phyloP scores from a whole-genome alignment of 768 basidiomycete species.

The Coprinopsis marcescibilis region DNA sequence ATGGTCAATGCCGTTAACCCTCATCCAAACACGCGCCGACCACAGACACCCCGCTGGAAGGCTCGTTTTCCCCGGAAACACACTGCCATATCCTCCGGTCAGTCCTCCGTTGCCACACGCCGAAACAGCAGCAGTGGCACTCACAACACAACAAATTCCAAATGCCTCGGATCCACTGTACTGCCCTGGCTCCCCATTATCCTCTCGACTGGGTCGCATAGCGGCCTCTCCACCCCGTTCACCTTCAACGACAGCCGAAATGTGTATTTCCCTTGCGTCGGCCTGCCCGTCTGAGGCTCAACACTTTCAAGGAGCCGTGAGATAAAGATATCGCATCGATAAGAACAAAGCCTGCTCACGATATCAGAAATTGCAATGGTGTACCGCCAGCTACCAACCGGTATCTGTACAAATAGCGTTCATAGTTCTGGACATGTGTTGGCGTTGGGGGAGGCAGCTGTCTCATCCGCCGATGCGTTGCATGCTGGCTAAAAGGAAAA shows the following conservation, averaged over 20 bases:
- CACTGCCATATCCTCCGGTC: constrained; percentile 26
- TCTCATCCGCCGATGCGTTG: not conserved
- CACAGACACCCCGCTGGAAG: constrained; percentile 49
- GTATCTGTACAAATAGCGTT: constrained; percentile 51
- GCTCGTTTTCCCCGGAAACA: constrained; percentile 54
- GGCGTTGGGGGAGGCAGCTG: not conserved
- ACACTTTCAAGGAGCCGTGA: constrained; percentile 36
- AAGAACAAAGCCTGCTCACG: constrained; percentile 33
- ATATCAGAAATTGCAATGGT: constrained; percentile 44
- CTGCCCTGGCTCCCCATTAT: constrained; percentile 21
- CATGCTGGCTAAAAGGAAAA: no score
- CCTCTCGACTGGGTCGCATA: constrained; percentile 43
- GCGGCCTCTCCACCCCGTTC: constrained; percentile 48
- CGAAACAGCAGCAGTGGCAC: constrained; percentile 13
- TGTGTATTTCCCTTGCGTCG: constrained; percentile 41
- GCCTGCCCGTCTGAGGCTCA: constrained; percentile 35
- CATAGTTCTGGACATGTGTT: constrained; percentile 20
- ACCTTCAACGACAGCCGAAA: constrained; percentile 51
- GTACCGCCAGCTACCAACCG: constrained; percentile 37
- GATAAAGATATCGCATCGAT: not conserved
- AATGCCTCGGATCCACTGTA: constrained; percentile 39
- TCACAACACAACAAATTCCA: constrained; percentile 63
- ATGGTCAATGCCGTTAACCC: constrained; percentile 52
- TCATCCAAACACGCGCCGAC: constrained; percentile 61
- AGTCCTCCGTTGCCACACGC: not conserved